Conservation (phyloP, 2,329 filamentous ascomycete species). For the Monosporascus ibericus region DNA sequence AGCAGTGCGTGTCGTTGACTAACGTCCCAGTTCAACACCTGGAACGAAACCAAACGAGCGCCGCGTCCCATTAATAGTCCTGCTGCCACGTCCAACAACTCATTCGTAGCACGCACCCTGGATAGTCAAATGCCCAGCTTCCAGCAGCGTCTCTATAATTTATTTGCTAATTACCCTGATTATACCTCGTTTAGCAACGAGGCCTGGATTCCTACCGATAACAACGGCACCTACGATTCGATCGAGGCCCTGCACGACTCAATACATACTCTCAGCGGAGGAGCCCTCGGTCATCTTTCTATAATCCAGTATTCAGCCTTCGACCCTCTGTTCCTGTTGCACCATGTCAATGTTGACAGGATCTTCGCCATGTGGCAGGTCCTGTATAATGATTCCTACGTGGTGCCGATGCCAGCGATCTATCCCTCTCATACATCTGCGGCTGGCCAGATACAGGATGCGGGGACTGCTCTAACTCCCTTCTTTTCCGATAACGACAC, state of each 20-base stretch:
- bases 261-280: slow-evolving; percentile 50
- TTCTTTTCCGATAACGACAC: slow-evolving; percentile 57
- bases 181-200: slow-evolving; percentile 67
- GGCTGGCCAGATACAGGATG: slow-evolving; percentile 47
- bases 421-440: slow-evolving; percentile 56
- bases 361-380: slow-evolving; percentile 72
- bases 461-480: slow-evolving; percentile 55
- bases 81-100: slow-evolving; percentile 52
- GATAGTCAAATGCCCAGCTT: slow-evolving; percentile 47
- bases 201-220: slow-evolving; percentile 44
- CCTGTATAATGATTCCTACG: slow-evolving; percentile 62
- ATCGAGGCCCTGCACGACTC: slow-evolving; percentile 59
- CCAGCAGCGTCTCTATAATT: slow-evolving; percentile 58
- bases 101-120: slow-evolving; percentile 45
- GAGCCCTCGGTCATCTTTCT: slow-evolving; percentile 57
- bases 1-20: slow-evolving; percentile 4
- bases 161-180: slow-evolving; percentile 62
- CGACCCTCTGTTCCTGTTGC: slow-evolving; percentile 73
- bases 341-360: slow-evolving; percentile 72
- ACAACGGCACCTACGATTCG: slow-evolving; percentile 52
- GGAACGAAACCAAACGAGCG: slow-evolving; percentile 54
- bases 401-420: slow-evolving; percentile 48
- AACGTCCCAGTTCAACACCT: slow-evolving; percentile 45
- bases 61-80: slow-evolving; percentile 35
- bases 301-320: slow-evolving; percentile 69